Conservation (phyloP, 371 early-diverging fungal species). For the Nosema granulosis region DNA sequence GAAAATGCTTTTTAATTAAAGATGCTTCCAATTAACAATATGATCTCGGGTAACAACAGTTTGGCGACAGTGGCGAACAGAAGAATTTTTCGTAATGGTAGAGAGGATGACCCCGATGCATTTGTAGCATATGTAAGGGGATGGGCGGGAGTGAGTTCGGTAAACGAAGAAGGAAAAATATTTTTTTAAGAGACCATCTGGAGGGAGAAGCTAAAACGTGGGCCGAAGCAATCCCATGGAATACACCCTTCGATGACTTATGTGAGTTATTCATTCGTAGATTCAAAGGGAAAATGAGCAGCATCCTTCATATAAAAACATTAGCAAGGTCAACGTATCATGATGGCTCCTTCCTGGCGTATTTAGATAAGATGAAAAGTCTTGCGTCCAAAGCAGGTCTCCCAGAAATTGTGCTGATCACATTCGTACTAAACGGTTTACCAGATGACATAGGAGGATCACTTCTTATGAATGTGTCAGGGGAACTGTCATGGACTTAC, state of each 20-base stretch:
- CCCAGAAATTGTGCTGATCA: not conserved
- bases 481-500: too few relatives aligned
- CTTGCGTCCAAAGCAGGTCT: not conserved
- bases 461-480: too few relatives aligned
- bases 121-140: not conserved
- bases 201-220: not conserved
- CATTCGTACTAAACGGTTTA: not conserved
- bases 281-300: not conserved
- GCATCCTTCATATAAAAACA: not conserved
- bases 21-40: too few relatives aligned
- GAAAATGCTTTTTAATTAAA: too few relatives aligned
- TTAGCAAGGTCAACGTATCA: not conserved
- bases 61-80: too few relatives aligned
- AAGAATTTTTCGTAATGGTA: not conserved
- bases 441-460: not conserved
- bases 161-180: not conserved
- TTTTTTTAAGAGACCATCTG: not conserved
- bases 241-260: not conserved
- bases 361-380: conserved; percentile 3
- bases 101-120: not conserved
- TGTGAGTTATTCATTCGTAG: not conserved
- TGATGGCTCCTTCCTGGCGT: not conserved
- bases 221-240: not conserved
- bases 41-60: too few relatives aligned
- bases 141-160: not conserved